A percentile compares a stretch with the other conserved stretches of the same genome.
Conservation (phyloP, 225 moss, liverwort and hornwort species). For the Physcomitrellopsis africana region DNA sequence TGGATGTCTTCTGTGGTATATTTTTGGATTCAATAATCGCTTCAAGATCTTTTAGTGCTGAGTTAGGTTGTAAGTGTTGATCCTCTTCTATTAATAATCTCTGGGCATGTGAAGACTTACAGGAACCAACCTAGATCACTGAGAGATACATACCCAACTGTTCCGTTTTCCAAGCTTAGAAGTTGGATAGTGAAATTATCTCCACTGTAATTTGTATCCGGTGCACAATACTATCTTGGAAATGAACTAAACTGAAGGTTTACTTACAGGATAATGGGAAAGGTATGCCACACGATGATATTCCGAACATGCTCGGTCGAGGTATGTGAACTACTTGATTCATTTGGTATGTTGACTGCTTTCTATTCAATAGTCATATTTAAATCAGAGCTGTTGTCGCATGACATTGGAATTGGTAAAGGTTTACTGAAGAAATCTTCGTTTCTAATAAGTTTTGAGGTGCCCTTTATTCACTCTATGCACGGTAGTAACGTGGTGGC, state of each 20-base stretch:
- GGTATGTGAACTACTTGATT: constrained; percentile 48
- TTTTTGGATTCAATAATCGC: not conserved
- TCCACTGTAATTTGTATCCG: not conserved
- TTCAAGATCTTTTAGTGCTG: not conserved
- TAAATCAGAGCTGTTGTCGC: constrained; percentile 18
- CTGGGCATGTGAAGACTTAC: constrained; percentile 1
- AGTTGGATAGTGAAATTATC: constrained; percentile 13
- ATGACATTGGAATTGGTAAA: not conserved
- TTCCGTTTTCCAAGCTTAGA: not conserved
- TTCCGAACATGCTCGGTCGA: constrained; percentile 97
- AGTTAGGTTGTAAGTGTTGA: constrained; percentile 15
- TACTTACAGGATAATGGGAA: constrained; percentile 84
- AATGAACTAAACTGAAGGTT: constrained; percentile 24
- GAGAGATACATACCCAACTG: constrained; percentile 19
- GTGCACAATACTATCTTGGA: constrained; percentile 17
- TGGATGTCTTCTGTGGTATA: not conserved
- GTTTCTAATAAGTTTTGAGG: constrained; percentile 12
- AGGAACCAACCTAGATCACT: not conserved
- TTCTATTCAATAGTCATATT: not conserved
- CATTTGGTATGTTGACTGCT: constrained; percentile 9
- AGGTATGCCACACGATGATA: constrained; percentile 97
- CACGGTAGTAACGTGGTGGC: constrained; percentile 18
- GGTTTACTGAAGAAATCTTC: constrained; percentile 1
- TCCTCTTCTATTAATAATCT: constrained; percentile 14
- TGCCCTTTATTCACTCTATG: not conserved